Evolutionary conservation across 495 filamentous ascomycete genomes (phyloP).

Genomic region (Entonaema liquescens): DNA sequence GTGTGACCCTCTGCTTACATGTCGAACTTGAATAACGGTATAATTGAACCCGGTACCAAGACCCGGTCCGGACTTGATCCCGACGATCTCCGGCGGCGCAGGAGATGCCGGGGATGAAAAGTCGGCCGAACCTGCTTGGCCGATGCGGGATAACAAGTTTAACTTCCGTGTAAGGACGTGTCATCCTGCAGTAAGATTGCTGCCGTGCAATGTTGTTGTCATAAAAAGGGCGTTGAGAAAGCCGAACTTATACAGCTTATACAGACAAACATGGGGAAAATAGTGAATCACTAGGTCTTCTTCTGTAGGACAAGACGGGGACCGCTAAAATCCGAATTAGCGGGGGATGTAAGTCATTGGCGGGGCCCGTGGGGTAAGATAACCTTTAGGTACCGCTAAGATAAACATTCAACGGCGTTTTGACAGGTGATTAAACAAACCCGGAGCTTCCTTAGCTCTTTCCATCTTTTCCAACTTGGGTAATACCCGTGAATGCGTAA

Average conservation of each 20-base stretch:
- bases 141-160: neutral
- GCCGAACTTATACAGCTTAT: neutral
- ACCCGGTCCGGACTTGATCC: slow-evolving; percentile 12
- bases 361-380: slow-evolving; percentile 9
- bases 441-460: slow-evolving; percentile 8
- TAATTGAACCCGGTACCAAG: neutral
- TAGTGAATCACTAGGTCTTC: neutral
- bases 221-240: neutral
- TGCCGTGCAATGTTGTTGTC: neutral
- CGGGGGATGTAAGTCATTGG: slow-evolving; percentile 16
- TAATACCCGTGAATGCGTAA: neutral
- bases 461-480: slow-evolving; percentile 1
- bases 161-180: neutral
- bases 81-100: slow-evolving; percentile 40
- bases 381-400: too few relatives aligned
- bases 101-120: slow-evolving; percentile 21
- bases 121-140: neutral
- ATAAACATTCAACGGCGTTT: slow-evolving; percentile 1
- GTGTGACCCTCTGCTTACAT: neutral
- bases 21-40: neutral
- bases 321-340: slow-evolving; percentile 19
- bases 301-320: slow-evolving; percentile 16
- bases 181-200: slow-evolving; percentile 1
- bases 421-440: neutral
- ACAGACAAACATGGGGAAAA: neutral